Conservation (phyloP, 176 grass and related monocot genomes). For the maize (Zea mays) region Zm-B73-REFERENCE-NAM-5.0 NC_050096.1:170917001-170917500, state of each 20-base stretch:
- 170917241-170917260: conserved; percentile 64
- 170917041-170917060: conserved; percentile 39
- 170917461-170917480: conserved; percentile 70
- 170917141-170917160: conserved; percentile 20
- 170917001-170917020: conserved; percentile 41
- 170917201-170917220: neutral
- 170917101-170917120: conserved; percentile 46
- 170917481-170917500: conserved; percentile 83
- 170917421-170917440: conserved; percentile 26
- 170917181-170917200: neutral
- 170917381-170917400: neutral
- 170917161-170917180: neutral
- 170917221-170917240: conserved; percentile 26
- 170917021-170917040: conserved; percentile 41
- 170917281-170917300: conserved; percentile 71
- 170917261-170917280: conserved; percentile 74
- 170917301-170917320: conserved; percentile 83
- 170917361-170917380: conserved; percentile 80
- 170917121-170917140: conserved; percentile 52
- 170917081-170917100: conserved; percentile 15
- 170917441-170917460: conserved; percentile 55
- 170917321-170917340: conserved; percentile 88
- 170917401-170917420: neutral
- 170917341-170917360: conserved; percentile 85
- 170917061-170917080: conserved; percentile 44